Conservation (phyloP, 1,284 basidiomycete species). For the Pseudozyma hubeiensis region DNA sequence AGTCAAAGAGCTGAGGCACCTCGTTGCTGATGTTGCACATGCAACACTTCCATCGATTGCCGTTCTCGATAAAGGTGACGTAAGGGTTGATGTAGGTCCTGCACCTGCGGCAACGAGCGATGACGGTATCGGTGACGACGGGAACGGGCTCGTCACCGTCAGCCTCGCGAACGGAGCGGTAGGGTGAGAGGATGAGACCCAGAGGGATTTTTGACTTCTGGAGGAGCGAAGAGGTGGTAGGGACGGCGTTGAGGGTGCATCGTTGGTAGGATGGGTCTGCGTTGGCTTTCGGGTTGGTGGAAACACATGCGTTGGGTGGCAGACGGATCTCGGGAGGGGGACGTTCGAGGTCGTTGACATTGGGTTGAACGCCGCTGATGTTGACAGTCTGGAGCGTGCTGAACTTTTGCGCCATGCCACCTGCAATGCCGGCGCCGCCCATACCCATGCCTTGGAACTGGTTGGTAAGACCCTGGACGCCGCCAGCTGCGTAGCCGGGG, state of each 20-base stretch:
- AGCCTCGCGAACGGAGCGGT: constrained; percentile 77
- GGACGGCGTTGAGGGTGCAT: constrained; percentile 89
- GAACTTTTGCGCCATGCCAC: constrained; percentile 52
- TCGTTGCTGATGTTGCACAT: constrained; percentile 99
- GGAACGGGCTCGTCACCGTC: constrained; percentile 80
- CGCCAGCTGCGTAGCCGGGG: constrained; percentile 37
- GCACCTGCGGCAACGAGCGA: constrained; percentile 95
- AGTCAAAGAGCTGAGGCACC: constrained; percentile 98
- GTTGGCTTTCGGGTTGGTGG: constrained; percentile 82
- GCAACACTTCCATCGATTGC: constrained; percentile 98
- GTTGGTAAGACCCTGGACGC: constrained; percentile 78
- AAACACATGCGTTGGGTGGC: constrained; percentile 83
- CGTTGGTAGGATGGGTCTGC: constrained; percentile 93
- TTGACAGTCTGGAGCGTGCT: constrained; percentile 61
- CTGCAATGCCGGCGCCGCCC: constrained; percentile 66
- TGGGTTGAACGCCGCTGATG: constrained; percentile 71
- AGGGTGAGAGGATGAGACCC: constrained; percentile 89
- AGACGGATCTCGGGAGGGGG: constrained; percentile 90
- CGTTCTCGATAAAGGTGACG: constrained; percentile 97
- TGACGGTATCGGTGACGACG: constrained; percentile 90
- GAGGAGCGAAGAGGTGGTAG: constrained; percentile 89
- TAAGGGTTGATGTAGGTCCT: constrained; percentile 99
- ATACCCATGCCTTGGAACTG: constrained; percentile 91
- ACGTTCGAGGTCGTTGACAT: constrained; percentile 82
- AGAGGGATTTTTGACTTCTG: constrained; percentile 94